These are phyloP conservation scores for Polyporus tsugae DNA, from an alignment of 1,284 basidiomycete species.

Conservation along the genomic window DNA sequence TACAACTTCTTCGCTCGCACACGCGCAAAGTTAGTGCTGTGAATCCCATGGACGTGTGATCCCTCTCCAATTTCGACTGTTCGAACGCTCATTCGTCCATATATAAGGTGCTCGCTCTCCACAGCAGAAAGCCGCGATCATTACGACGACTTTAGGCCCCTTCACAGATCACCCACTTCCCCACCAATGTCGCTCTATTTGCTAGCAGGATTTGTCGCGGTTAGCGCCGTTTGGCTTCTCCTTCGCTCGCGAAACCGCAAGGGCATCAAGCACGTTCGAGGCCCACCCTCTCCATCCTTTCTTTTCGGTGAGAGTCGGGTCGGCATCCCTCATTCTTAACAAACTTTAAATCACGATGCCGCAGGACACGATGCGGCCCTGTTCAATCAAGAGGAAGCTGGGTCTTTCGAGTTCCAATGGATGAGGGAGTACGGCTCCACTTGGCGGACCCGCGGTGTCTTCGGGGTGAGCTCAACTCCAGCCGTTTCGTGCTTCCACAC, in stretches of 20 bases:
- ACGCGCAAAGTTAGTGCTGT: background rate
- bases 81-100: background rate
- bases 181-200: background rate
- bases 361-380: conserved; percentile 32
- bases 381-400: conserved; percentile 32
- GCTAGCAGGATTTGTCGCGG: background rate
- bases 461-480: conserved; percentile 27
- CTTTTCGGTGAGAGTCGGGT: background rate
- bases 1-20: background rate
- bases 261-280: conserved; percentile 5
- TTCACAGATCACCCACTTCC: background rate
- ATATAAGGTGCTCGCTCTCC: background rate
- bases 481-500: no score
- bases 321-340: background rate
- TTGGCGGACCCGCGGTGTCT: conserved; percentile 30
- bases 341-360: background rate
- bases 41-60: background rate
- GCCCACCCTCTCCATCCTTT: conserved; percentile 7
- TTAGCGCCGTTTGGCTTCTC: background rate
- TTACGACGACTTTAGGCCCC: background rate
- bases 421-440: conserved; percentile 34
- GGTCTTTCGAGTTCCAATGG: conserved; percentile 35
- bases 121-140: background rate
- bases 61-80: background rate
- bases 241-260: background rate